These are phyloP conservation scores for Benincasa hispida DNA, from an alignment of 306 rosid species.

Conservation along the genomic window DNA sequence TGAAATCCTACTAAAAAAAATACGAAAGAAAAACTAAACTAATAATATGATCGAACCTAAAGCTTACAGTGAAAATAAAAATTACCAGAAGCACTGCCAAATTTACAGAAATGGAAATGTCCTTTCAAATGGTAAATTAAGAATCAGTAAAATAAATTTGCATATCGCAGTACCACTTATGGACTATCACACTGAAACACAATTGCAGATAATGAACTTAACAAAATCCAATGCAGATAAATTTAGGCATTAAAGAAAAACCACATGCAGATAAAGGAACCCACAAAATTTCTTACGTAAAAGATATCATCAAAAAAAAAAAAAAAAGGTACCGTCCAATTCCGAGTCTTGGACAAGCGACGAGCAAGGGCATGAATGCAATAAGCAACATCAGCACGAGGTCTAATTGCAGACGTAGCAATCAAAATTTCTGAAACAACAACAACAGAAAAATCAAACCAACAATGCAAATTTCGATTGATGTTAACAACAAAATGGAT, in stretches of 20 bases:
- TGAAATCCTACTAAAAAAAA: neutral
- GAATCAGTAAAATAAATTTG: neutral
- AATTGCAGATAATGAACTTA: neutral
- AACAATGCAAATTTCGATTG: neutral
- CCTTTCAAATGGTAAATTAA: neutral
- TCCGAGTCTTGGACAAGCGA: conserved; percentile 72
- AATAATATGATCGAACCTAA: neutral
- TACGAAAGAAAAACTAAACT: neutral
- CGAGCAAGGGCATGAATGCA: conserved; percentile 92
- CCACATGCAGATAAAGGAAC: neutral
- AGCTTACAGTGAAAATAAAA: neutral
- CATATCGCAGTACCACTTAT: neutral
- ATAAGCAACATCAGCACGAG: conserved; percentile 97
- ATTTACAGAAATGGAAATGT: neutral
- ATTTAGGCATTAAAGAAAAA: neutral
- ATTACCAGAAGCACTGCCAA: neutral
- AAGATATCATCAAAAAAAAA: neutral
- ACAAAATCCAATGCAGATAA: neutral
- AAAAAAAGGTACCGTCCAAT: conserved; percentile 80
- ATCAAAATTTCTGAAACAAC: conserved; percentile 36
- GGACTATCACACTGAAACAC: neutral
- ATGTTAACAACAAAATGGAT: conserved; percentile 21
- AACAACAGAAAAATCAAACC: neutral
- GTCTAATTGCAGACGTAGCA: conserved; percentile 83
- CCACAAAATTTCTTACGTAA: neutral